These are phyloP conservation scores for Spathaspora sp. DNA, from an alignment of 805 yeast genomes.

Conservation along the genomic window DNA sequence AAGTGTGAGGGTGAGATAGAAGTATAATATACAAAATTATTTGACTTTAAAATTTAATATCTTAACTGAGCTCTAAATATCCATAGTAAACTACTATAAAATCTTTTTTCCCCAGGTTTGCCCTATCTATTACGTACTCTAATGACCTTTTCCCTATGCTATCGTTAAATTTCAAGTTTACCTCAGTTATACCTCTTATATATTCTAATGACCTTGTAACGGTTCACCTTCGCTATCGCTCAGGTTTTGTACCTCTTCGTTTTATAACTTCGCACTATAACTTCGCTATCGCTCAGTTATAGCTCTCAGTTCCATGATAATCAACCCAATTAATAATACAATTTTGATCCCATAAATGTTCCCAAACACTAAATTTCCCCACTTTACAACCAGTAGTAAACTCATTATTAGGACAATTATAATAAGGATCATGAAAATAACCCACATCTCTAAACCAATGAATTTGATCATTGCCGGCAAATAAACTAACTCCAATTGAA, in stretches of 20 bases:
- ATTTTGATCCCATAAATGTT: constrained; percentile 58
- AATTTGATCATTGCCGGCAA: constrained; percentile 62
- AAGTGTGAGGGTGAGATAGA: no score
- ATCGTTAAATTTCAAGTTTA: neutral
- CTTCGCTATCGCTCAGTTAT: no score
- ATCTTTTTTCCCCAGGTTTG: no score
- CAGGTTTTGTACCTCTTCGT: no score
- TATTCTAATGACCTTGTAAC: no score
- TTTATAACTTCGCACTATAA: no score
- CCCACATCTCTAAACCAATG: constrained; percentile 92
- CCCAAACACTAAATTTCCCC: constrained; percentile 54
- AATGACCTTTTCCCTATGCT: neutral
- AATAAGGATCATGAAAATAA: constrained; percentile 70
- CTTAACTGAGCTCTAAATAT: no score
- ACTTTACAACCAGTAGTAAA: constrained; percentile 45
- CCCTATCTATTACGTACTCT: no score
- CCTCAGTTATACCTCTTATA: no score
- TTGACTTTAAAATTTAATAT: neutral
- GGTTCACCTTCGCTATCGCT: no score
- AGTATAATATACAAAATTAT: no score
- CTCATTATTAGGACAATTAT: constrained; percentile 63
- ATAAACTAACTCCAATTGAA: constrained; percentile 66
- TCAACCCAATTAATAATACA: constrained; percentile 73
- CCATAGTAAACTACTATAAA: no score
- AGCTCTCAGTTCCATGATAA: constrained; percentile 11